Evolutionary conservation across 768 basidiomycete genomes (phyloP).

Genomic region (Lentinula guzmanii): DNA sequence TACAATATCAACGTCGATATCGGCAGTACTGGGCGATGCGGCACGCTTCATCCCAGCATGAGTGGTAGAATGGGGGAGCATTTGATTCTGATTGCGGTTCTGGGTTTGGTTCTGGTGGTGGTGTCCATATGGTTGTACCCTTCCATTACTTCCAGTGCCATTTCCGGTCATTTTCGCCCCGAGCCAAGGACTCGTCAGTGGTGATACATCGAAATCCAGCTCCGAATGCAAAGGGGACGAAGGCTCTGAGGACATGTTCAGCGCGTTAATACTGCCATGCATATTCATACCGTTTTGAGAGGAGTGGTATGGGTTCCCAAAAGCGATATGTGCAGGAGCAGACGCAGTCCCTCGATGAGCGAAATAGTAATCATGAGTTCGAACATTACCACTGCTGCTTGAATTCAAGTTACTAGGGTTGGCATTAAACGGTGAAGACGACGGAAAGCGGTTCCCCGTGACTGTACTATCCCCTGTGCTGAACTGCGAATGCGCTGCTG

Average conservation of each 20-base stretch:
- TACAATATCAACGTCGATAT: constrained; percentile 17
- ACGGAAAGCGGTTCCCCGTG: background rate
- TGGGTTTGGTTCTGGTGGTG: constrained; percentile 10
- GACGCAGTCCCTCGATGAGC: constrained; percentile 44
- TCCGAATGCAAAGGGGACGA: constrained; percentile 41
- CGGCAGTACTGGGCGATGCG: constrained; percentile 53
- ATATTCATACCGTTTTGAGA: background rate
- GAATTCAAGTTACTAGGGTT: background rate
- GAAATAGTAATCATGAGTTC: constrained; percentile 15
- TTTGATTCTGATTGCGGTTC: constrained; percentile 3
- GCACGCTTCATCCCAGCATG: constrained; percentile 41
- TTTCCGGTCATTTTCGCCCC: constrained; percentile 35
- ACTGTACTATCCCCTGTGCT: background rate
- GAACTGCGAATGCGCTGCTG: background rate
- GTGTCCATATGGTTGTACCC: background rate
- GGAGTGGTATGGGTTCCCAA: constrained; percentile 26
- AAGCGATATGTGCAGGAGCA: constrained; percentile 72
- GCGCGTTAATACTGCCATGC: background rate
- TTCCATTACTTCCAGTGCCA: background rate
- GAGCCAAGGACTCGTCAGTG: constrained; percentile 78
- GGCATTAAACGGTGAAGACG: background rate
- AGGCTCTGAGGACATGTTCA: constrained; percentile 19
- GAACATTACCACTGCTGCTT: background rate
- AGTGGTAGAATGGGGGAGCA: constrained; percentile 9
- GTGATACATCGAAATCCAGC: constrained; percentile 70